These are phyloP conservation scores for Paecilomyces fulvus DNA, from an alignment of 2,329 filamentous ascomycete genomes.

Conservation along the genomic window DNA sequence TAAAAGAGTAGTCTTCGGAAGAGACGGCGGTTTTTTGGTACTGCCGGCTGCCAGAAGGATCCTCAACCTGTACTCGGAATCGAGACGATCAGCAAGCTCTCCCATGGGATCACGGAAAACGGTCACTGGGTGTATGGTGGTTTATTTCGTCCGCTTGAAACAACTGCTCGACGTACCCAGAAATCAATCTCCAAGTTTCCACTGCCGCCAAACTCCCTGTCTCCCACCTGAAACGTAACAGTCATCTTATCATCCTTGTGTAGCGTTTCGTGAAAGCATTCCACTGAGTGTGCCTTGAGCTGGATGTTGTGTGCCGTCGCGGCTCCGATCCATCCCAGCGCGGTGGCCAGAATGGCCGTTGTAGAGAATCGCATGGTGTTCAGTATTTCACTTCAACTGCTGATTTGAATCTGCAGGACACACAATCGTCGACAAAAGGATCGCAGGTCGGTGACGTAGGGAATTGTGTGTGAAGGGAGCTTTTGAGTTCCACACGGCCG, in stretches of 20 bases:
- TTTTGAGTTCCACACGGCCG: not conserved
- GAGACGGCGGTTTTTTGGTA: slow-evolving; percentile 73
- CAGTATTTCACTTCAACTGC: not conserved
- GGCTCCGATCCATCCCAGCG: slow-evolving; percentile 50
- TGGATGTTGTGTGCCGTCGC: slow-evolving; percentile 88
- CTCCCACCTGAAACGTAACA: slow-evolving; percentile 95
- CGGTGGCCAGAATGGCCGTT: slow-evolving; percentile 39
- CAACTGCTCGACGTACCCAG: slow-evolving; percentile 59
- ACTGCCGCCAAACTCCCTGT: slow-evolving; percentile 87
- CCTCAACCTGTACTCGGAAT: slow-evolving; percentile 54
- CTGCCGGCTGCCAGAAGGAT: slow-evolving; percentile 67
- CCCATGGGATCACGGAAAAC: not conserved
- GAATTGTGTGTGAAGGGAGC: slow-evolving; percentile 1
- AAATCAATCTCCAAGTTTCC: slow-evolving; percentile 97
- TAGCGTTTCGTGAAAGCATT: slow-evolving; percentile 94
- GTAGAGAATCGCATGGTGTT: slow-evolving; percentile 34
- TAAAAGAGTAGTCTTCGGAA: slow-evolving; percentile 89
- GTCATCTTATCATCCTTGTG: slow-evolving; percentile 97
- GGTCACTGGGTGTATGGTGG: not conserved
- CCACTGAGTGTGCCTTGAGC: slow-evolving; percentile 81
- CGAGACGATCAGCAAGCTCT: slow-evolving; percentile 9
- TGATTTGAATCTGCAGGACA: not conserved
- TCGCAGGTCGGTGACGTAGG: slow-evolving; percentile 4
- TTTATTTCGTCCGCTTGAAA: not conserved
- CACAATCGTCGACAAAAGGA: slow-evolving; percentile 1